Evolutionary conservation across 441 rosid species (phyloP), one percentile per base, ranked within the genome.

Genomic region (Jatropha podagrica): DNA sequence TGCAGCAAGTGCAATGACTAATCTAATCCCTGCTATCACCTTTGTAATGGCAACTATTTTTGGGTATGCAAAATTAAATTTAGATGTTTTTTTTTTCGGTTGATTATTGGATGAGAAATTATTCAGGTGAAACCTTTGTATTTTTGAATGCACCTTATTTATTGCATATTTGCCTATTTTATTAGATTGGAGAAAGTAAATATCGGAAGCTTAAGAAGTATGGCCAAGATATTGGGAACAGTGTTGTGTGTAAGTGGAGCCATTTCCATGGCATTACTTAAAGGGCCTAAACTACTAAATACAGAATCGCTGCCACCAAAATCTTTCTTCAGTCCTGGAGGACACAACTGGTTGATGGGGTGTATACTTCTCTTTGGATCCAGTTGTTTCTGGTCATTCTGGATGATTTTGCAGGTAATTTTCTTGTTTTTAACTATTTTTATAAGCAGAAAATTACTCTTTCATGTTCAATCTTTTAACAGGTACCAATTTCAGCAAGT

Each of bases 161-260:
- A 55, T 20, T 54, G 58, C 18, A 15, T 54, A 54, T 18, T 54
- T 2, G 6, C 14, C 14, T 2, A 54, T 15, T n/a, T 54, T 1
- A 7, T 54, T 15, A 61, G 65, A 61, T 14, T 87, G 66, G 94
- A 89, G 88, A 87, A 82, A 60, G 61, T 92, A 56, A 74, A 88
- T 17, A 49, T 83, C 46, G 44, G 79, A 75, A 83, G 87, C 74
- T 42, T 68, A 44, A 83, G 90, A 87, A 85, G 93, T 71, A 54
- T 84, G 48, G 91, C 91, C 6, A 93, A 93, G 83, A 76, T 90
- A 15, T 9, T 37, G 18, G 96, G 97, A 54, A 61, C 65, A 27
- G 18, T 32, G 12, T 46, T 86, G 12, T 90, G 98, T 68, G 91
- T 91, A 2, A 76, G 89, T 42, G 93, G 95, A 85, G 97, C 96